These are phyloP conservation scores for Echinochloa phyllopogon DNA, from an alignment of 176 grass and related monocot species.

Conservation along the genomic window DNA sequence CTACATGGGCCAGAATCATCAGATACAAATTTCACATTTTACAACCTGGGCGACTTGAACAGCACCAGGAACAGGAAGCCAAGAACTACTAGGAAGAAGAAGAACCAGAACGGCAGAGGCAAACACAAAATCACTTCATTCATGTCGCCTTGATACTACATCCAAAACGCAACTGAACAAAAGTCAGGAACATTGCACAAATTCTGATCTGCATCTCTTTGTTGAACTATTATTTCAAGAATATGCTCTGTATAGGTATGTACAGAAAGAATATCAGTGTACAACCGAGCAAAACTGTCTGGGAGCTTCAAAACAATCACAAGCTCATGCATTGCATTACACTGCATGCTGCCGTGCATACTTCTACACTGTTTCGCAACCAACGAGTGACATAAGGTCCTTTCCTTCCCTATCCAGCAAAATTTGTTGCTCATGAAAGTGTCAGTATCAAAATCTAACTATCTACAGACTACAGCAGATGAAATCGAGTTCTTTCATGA, in stretches of 20 bases:
- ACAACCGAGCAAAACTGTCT: background rate
- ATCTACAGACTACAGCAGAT: slow-evolving; percentile 1
- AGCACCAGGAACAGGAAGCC: background rate
- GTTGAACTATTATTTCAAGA: slow-evolving; percentile 13
- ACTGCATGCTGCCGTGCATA: background rate
- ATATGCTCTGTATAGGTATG: slow-evolving; percentile 17
- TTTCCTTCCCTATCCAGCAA: background rate
- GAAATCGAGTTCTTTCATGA: background rate
- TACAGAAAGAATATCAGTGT: slow-evolving; percentile 3
- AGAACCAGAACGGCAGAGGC: background rate
- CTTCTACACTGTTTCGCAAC: background rate
- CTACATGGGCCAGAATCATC: background rate
- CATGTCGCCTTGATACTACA: background rate
- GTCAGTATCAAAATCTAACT: slow-evolving; percentile 4
- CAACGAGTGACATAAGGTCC: background rate
- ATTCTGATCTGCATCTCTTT: background rate
- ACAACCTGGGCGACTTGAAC: background rate
- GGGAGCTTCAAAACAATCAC: slow-evolving; percentile 8
- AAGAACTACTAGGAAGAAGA: background rate
- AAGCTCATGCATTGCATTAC: background rate
- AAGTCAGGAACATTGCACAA: background rate
- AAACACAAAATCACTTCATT: background rate
- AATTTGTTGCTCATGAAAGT: background rate
- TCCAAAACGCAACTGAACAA: background rate
- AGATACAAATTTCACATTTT: background rate